Evolutionary conservation across 2,329 filamentous ascomycete species (phyloP), one percentile per base, ranked within the genome.

Genomic region (Diaporthe sp.): DNA sequence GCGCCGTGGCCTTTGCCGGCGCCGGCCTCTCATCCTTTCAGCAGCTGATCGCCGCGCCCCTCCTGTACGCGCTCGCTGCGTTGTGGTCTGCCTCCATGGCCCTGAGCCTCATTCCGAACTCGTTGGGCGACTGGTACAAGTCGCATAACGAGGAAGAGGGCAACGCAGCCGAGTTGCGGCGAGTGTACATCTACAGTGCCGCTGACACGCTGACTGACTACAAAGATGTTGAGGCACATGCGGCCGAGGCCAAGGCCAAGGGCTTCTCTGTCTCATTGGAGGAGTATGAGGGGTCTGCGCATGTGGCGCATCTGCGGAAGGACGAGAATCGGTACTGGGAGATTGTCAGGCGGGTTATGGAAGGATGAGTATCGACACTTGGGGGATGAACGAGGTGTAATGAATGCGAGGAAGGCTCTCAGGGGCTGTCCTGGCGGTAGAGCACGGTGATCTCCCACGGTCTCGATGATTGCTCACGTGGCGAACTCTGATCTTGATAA

Each of bases 311-410:
- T 75, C 83, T 85, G 74, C 84, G 86, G 76, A 78, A 79, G 0
- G 86, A 90, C 75, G 81, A 81, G 34, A 80, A 82, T 58, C 82
- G 88, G 73, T 92, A 91, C 79, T 91, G 89, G 89, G 78, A 78
- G 10, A 80, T 84, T 42, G 83, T 90, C 3, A 84, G 78, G 51
- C 83, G 86, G 75, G 84, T 85, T 1, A 91, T 89, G 89, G 80
- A 84, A 46, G 83, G 81, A 65, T 69, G 49, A 69, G 25, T 25
- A 25, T 25, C 25, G 25, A 25, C 25, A 25, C 25, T 25, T 25
- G 25, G 25, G 25, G 25, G 25, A 25, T 25, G 25, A 25, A 25
- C 25, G 25, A 25, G 25, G 25, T 25, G 25, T 25, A 25, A 25
- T 25, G 25, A 25, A 25, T 25, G 25, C 25, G 25, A 25, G 25